Evolutionary conservation across 345 rosid genomes (phyloP).

Genomic region (Eucalyptus victrix): DNA sequence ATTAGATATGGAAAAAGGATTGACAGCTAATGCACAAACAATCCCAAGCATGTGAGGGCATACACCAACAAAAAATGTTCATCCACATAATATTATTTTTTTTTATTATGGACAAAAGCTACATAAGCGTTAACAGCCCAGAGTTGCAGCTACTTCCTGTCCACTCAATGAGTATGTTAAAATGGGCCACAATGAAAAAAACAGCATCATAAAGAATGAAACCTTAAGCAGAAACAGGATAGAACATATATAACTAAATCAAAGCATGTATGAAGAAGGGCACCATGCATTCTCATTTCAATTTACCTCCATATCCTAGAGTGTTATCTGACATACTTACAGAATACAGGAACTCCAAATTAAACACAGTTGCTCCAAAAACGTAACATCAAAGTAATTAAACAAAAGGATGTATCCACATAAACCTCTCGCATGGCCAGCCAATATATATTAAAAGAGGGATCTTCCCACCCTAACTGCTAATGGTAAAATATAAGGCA

Average conservation of each 20-base stretch:
- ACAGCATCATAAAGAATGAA: background rate
- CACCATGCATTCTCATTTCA: background rate
- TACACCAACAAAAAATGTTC: background rate
- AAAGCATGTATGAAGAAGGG: background rate
- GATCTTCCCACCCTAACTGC: background rate
- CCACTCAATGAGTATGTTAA: background rate
- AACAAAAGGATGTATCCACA: background rate
- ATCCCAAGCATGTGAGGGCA: background rate
- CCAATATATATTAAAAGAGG: background rate
- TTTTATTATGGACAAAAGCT: background rate
- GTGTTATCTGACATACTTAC: background rate
- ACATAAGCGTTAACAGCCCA: background rate
- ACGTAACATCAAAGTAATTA: background rate
- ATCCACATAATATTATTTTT: background rate
- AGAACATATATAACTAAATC: background rate
- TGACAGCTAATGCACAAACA: background rate
- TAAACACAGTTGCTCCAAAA: background rate
- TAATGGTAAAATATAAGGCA: background rate
- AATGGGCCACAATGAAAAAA: background rate
- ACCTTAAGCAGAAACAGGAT: background rate
- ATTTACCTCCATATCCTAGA: background rate
- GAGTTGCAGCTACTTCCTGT: background rate
- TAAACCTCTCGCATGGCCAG: background rate
- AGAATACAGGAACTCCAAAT: background rate
- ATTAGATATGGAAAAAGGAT: background rate